Conservation (phyloP, 2,329 filamentous ascomycete genomes). For the Pseudocercospora cruenta region DNA sequence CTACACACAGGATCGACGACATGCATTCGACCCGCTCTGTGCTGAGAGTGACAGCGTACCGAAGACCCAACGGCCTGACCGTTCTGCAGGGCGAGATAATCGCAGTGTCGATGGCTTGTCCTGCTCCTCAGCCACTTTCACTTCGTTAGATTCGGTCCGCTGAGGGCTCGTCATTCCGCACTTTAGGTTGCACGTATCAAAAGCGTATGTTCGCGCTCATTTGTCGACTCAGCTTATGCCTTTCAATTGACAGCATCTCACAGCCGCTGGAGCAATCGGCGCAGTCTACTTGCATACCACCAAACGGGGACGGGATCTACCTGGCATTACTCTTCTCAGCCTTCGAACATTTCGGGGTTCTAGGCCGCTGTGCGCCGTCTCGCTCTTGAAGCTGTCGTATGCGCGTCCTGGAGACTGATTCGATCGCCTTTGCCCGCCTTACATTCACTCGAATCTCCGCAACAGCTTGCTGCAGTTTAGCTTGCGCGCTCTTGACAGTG, state of each 20-base stretch:
- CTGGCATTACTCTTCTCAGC: slow-evolving; percentile 26
- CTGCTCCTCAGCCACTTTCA: slow-evolving; percentile 21
- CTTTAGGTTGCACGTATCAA: slow-evolving; percentile 11
- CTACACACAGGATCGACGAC: slow-evolving; percentile 18
- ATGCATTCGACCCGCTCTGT: slow-evolving; percentile 25
- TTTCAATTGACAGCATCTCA: slow-evolving; percentile 16
- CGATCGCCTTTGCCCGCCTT: slow-evolving; percentile 26
- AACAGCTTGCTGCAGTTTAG: slow-evolving; percentile 27
- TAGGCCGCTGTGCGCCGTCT: slow-evolving; percentile 20
- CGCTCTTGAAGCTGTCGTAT: slow-evolving; percentile 7
- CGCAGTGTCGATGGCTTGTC: slow-evolving; percentile 19
- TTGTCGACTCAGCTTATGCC: slow-evolving; percentile 22
- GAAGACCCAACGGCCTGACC: slow-evolving; percentile 4
- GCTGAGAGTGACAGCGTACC: slow-evolving; percentile 18
- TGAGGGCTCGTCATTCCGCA: slow-evolving; percentile 17
- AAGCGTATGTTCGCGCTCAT: slow-evolving; percentile 9
- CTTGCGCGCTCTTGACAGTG: slow-evolving; percentile 21
- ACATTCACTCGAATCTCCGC: slow-evolving; percentile 29
- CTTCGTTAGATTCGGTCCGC: slow-evolving; percentile 2
- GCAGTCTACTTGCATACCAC: slow-evolving; percentile 14
- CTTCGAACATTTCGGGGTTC: slow-evolving; percentile 17
- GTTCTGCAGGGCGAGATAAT: slow-evolving; percentile 20
- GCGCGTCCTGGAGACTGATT: slow-evolving; percentile 24
- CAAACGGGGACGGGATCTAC: slow-evolving; percentile 19
- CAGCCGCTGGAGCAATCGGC: slow-evolving; percentile 18